Base-by-base conservation (phyloP, 495 filamentous ascomycete species). In the Aspergillus biplanus region DNA sequence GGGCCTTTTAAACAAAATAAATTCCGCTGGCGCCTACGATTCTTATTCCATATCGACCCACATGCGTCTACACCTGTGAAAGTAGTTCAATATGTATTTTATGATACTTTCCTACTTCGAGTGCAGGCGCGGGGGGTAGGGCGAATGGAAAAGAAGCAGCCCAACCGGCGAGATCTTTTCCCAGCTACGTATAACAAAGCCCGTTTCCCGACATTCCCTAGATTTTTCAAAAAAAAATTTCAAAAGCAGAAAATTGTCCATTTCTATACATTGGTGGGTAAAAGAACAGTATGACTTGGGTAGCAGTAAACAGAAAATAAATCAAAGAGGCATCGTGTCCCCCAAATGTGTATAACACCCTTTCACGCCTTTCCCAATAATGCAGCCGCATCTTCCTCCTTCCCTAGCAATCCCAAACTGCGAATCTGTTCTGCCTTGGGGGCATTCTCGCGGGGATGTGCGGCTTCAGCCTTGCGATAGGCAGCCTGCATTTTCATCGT, bases 401-500 rank as follows among this genome's bases (percentile, higher is more conserved):
- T 90, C 69, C 87, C 89, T 69, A 97, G 65, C 68, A 97, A 70
- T 33, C 93, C 93, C 53, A 97, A 75, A 73, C 87, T 91, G 74
- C 92, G 85, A 78, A 97, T 92, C 76, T 90, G 83, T 39, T 90
- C 91, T 13, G 88, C 90, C 64, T 81, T 83, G 57, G 86, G 86
- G 44, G 86, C 86, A 69, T 92, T 87, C 67, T 95, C 92, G 73
- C 90, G 86, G 58, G 91, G 80, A 68, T 90, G 83, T 55, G 88
- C 82, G 32, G 90, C 87, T 75, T 92, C 87, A 33, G 89, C 87
- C 76, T 91, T 92, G 69, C 91, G 85, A 77, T 96, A 97, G 58
- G 95, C 95, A 47, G 84, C 84, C 81, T 97, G 94, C 65, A 99
- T 80, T 61, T 85, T 85, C 72, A 81, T 82, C 53, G 88, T 86